Percentiles rank a stretch among this genome's conserved stretches.
Evolutionary conservation across 2,329 filamentous ascomycete genomes (phyloP).

Genomic region (Sporothrix dimorphospora): DNA sequence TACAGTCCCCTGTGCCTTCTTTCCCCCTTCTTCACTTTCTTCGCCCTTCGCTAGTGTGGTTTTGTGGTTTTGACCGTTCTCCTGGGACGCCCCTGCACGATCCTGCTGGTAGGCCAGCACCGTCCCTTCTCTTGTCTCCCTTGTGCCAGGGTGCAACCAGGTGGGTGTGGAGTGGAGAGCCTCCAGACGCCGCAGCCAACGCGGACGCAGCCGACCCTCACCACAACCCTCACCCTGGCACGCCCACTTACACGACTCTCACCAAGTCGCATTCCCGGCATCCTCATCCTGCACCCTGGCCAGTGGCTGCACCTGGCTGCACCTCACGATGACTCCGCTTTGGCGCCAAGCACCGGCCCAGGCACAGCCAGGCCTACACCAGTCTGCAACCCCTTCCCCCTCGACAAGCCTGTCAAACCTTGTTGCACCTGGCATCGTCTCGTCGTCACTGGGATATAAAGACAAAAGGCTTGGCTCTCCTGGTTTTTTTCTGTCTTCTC

Average conservation of each 20-base stretch:
- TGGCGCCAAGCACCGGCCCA: constrained; percentile 25
- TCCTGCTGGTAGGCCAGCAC: constrained; percentile 15
- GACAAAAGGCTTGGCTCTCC: constrained; percentile 26
- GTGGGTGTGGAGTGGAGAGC: neutral
- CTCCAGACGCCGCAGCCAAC: neutral
- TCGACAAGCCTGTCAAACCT: constrained; percentile 22
- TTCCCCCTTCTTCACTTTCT: neutral
- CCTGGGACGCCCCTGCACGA: constrained; percentile 12
- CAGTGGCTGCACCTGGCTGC: neutral
- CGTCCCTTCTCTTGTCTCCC: constrained; percentile 7
- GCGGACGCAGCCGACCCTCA: constrained; percentile 1
- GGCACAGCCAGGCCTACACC: constrained; percentile 19
- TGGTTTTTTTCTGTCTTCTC: constrained; percentile 10
- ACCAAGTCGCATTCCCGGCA: neutral
- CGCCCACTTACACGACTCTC: constrained; percentile 16
- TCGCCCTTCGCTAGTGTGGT: constrained; percentile 14
- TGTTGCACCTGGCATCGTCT: constrained; percentile 6
- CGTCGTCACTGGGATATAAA: constrained; percentile 28
- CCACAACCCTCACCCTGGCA: neutral
- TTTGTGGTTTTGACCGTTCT: neutral
- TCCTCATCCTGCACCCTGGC: neutral
- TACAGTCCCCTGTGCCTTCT: neutral
- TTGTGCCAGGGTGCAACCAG: neutral
- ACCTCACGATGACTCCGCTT: constrained; percentile 23
- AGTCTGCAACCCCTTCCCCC: constrained; percentile 24